Percentiles rank a stretch among this genome's conserved stretches.
Conservation (phyloP, 2,329 filamentous ascomycete genomes). For the Colletotrichum siamense region DNA sequence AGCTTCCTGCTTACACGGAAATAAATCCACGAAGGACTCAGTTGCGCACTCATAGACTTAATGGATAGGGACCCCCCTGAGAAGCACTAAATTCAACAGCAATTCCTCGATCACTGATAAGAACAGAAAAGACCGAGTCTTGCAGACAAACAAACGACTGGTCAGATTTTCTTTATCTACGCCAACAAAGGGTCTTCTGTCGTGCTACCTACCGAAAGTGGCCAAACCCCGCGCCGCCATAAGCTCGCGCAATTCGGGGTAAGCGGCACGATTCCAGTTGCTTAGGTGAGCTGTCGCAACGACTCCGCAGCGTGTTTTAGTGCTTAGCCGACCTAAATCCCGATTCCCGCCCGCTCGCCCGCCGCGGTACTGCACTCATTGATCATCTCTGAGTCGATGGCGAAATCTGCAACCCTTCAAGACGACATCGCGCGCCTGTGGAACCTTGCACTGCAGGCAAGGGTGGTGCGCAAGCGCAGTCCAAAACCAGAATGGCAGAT, state of each 20-base stretch:
- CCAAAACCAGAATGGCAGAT: neutral
- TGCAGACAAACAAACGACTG: neutral
- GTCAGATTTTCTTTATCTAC: neutral
- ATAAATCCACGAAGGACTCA: accelerated
- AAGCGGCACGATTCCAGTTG: neutral
- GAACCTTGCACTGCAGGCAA: neutral
- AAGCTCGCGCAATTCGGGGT: neutral
- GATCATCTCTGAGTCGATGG: neutral
- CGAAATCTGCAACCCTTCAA: slow-evolving; percentile 15
- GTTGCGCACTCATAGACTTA: neutral
- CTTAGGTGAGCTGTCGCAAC: neutral
- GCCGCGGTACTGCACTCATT: neutral
- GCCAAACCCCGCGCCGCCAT: neutral
- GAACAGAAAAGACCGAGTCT: neutral
- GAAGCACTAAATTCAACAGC: neutral
- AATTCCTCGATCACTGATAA: neutral
- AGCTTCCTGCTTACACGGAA: neutral
- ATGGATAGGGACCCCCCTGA: neutral
- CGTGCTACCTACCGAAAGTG: neutral
- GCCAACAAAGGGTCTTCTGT: neutral
- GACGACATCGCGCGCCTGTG: slow-evolving; percentile 7
- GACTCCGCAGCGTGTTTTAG: neutral
- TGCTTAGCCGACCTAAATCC: neutral
- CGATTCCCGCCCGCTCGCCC: neutral
- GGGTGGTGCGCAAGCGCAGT: no score